A percentile compares a stretch with the other conserved stretches of the same genome.
Conservation (phyloP, 108 stramenopile species). For the Aurantiochytrium sp. region DNA sequence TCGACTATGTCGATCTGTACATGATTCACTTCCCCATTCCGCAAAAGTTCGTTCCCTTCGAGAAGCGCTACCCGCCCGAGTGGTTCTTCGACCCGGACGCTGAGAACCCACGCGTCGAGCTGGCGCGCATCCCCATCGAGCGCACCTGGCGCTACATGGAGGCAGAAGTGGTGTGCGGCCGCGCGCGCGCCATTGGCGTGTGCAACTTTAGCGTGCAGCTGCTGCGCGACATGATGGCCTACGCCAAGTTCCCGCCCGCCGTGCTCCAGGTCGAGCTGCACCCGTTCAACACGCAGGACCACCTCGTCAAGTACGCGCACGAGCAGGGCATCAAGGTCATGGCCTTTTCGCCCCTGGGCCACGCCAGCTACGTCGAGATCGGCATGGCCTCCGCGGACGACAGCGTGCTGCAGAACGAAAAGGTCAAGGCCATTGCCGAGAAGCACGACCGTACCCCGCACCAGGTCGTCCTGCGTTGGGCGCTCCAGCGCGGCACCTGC, state of each 20-base stretch:
- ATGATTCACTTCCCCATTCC: constrained; percentile 79
- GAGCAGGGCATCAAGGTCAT: constrained; percentile 64
- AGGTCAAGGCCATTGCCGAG: constrained; percentile 58
- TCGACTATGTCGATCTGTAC: constrained; percentile 81
- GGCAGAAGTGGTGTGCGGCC: constrained; percentile 62
- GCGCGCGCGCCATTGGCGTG: constrained; percentile 71
- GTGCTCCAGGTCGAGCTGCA: constrained; percentile 84
- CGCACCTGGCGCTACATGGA: constrained; percentile 79
- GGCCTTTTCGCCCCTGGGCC: constrained; percentile 77
- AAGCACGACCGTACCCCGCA: constrained; percentile 69
- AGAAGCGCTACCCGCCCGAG: constrained; percentile 82
- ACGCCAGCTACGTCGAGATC: constrained; percentile 69
- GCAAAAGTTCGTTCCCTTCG: constrained; percentile 77
- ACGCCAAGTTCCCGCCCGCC: constrained; percentile 61
- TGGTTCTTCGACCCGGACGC: constrained; percentile 69
- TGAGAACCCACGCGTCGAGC: constrained; percentile 57
- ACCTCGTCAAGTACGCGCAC: constrained; percentile 67
- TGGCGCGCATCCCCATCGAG: constrained; percentile 41
- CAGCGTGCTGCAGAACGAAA: constrained; percentile 56
- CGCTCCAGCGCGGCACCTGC: constrained; percentile 70
- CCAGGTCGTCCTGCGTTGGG: constrained; percentile 83
- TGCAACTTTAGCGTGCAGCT: constrained; percentile 73
- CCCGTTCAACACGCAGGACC: constrained; percentile 70
- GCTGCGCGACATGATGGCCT: constrained; percentile 69
- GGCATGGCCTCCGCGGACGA: constrained; percentile 62